Conservation (phyloP, 768 basidiomycete species). For the Floccularia luteovirens region DNA sequence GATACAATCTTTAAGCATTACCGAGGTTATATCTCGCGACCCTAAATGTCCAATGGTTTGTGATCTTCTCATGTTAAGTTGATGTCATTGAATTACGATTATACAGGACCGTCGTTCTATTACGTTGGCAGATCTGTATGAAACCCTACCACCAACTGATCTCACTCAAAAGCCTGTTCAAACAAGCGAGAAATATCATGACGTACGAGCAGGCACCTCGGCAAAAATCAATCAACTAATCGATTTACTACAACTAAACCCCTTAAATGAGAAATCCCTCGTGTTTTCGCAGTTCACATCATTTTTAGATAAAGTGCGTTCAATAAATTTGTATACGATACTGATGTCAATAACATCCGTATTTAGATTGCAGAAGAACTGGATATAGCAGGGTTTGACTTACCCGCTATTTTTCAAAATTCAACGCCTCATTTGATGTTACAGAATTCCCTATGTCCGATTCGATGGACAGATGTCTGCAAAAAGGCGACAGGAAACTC, state of each 20-base stretch:
- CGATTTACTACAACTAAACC: slow-evolving; percentile 63
- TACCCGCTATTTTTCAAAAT: neutral
- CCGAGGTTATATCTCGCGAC: slow-evolving; percentile 61
- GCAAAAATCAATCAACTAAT: slow-evolving; percentile 83
- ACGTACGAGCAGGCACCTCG: slow-evolving; percentile 50
- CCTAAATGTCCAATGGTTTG: slow-evolving; percentile 78
- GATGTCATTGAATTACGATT: slow-evolving; percentile 2
- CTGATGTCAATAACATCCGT: neutral
- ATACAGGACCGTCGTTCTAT: slow-evolving; percentile 65
- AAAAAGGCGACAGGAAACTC: slow-evolving; percentile 67
- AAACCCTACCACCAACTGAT: slow-evolving; percentile 59
- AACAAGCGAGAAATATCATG: slow-evolving; percentile 28
- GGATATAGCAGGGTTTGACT: slow-evolving; percentile 51
- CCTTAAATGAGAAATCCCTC: slow-evolving; percentile 66
- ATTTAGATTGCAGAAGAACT: slow-evolving; percentile 62
- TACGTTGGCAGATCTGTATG: slow-evolving; percentile 45
- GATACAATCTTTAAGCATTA: slow-evolving; percentile 38
- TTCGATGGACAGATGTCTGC: slow-evolving; percentile 89
- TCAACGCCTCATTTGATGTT: slow-evolving; percentile 5
- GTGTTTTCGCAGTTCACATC: slow-evolving; percentile 90
- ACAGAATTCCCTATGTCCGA: slow-evolving; percentile 69
- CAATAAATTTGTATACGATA: neutral
- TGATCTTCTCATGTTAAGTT: neutral
- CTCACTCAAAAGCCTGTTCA: slow-evolving; percentile 50
- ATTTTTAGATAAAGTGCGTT: slow-evolving; percentile 67